phyloP scores from a whole-genome alignment of 164 flowering plant genomes.

The Cinnamomum micranthum region DNA sequence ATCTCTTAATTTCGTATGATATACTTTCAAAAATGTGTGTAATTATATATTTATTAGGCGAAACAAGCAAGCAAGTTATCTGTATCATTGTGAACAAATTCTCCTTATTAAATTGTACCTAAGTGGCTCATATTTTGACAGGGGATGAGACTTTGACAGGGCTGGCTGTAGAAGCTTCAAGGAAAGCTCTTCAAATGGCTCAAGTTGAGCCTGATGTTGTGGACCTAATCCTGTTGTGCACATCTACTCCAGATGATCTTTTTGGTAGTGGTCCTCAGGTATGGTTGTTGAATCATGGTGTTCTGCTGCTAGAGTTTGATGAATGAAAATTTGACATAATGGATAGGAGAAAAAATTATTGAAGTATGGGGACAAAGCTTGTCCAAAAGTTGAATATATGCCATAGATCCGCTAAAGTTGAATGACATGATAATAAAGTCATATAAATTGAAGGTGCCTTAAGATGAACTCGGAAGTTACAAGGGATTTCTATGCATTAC shows the following conservation, averaged over 20 bases:
- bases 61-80: neutral
- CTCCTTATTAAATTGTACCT: neutral
- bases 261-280: conserved; percentile 99
- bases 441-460: neutral
- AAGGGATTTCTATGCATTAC: neutral
- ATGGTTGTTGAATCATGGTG: conserved; percentile 9
- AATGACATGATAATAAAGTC: neutral
- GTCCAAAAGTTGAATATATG: neutral
- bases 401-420: neutral
- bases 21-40: neutral
- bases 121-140: conserved; percentile 20
- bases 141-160: conserved; percentile 71
- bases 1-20: neutral
- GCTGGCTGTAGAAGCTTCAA: conserved; percentile 76
- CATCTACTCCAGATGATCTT: conserved; percentile 95
- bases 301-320: neutral
- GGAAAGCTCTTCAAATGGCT: conserved; percentile 88
- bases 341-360: neutral
- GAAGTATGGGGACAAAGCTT: neutral
- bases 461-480: neutral
- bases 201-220: conserved; percentile 73
- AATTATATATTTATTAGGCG: no score
- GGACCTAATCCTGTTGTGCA: conserved; percentile 81
- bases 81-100: no score
- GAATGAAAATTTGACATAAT: neutral